Evolutionary conservation across 2,329 filamentous ascomycete species (phyloP), one percentile per base, ranked within the genome.

Genomic region (Ophiostoma sp.): DNA sequence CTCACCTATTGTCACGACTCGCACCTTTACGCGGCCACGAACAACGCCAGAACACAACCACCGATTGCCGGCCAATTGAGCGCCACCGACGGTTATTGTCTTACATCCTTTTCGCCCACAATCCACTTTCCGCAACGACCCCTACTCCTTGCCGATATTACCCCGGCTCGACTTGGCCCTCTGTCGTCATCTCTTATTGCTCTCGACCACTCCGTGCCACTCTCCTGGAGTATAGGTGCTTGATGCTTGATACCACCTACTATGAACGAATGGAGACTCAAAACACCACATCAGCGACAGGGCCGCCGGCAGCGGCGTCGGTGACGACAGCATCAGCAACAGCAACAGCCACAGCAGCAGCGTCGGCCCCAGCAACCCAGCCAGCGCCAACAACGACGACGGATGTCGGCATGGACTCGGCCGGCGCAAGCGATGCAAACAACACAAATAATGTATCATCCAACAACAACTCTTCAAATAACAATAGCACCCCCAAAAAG

Each of bases 401-500:
- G 17, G 35, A 65, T 10, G 62, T 8, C 23, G 62, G 10, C 62
- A 39, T 36, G 33, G 62, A 65, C 15, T 23, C 62, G 13, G 11
- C 57, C 13, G 10, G 4, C n/a, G 15, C 57, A 20, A 62, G 15
- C 60, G 23, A 35, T 17, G 36, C 41, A 36, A 13, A 20, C 54
- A 33, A 15, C 57, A 41, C 31, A 27, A 11, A 31, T 17, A 65
- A 65, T 23, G 1, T 35, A 2, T 3, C 33, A 7, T 11, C 15
- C 33, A 39, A 20, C 31, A 33, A 33, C 60, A 39, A 4, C 57
- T 62, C 27, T 33, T 33, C 57, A 2, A 65, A 36, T 11, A 39
- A 20, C 33, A 65, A 36, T 27, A 17, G 20, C 57, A 44, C 39
- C 5, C 52, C 17, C 33, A 82, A 81, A 73, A 80, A 81, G 70